Percentiles rank a stretch among this genome's conserved stretches.
These are phyloP conservation scores for Sophora flavescens DNA, from an alignment of 306 rosid species.

Conservation along the genomic window DNA sequence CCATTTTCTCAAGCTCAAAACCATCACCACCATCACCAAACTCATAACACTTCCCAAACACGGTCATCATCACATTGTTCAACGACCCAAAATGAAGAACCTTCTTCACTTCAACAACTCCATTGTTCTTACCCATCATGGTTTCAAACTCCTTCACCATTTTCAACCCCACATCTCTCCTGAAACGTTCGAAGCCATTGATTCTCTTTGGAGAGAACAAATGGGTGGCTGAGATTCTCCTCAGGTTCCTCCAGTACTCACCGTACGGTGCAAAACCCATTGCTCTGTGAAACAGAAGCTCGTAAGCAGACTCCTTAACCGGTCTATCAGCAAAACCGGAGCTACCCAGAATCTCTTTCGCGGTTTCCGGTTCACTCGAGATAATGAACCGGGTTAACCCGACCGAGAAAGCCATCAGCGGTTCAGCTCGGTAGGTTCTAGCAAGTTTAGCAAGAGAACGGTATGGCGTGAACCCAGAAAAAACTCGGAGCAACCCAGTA, in stretches of 20 bases:
- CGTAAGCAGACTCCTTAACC: constrained; percentile 76
- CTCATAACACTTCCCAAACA: constrained; percentile 72
- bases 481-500: constrained; percentile 39
- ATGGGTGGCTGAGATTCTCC: constrained; percentile 70
- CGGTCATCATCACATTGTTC: constrained; percentile 76
- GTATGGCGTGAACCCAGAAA: constrained; percentile 54
- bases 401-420: constrained; percentile 70
- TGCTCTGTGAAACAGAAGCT: constrained; percentile 76
- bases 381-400: constrained; percentile 76
- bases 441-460: constrained; percentile 58
- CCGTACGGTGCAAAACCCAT: constrained; percentile 90
- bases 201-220: constrained; percentile 68
- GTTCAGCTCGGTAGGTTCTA: constrained; percentile 42
- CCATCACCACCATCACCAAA: constrained; percentile 51
- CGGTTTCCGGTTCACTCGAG: constrained; percentile 66
- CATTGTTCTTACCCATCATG: constrained; percentile 45
- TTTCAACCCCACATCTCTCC: constrained; percentile 49
- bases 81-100: constrained; percentile 68
- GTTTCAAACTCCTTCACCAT: constrained; percentile 51
- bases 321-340: constrained; percentile 76
- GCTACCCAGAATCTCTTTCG: constrained; percentile 71
- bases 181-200: constrained; percentile 42
- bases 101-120: constrained; percentile 58
- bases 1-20: constrained; percentile 61
- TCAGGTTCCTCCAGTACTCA: constrained; percentile 79